Base-by-base conservation (phyloP, 2,329 filamentous ascomycete genomes). In the Stagonosporopsis cucurbitacearum region DNA sequence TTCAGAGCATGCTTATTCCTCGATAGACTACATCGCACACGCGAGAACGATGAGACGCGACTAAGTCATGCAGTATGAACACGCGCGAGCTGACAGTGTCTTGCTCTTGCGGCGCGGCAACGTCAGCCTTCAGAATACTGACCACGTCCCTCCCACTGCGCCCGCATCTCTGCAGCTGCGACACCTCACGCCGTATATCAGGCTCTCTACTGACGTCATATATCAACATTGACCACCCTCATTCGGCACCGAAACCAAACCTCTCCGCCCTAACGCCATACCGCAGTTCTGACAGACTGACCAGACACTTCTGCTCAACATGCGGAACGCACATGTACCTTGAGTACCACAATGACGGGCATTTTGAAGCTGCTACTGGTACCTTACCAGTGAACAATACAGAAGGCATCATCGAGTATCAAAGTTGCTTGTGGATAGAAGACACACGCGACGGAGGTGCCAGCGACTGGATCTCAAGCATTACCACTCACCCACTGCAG, bases 391-490 rank as follows among this genome's bases (percentile, higher is more conserved):
- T 79, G 26, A 52, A 63, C 0, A 74, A 75, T 37, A 64, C 63
- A 0, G 64, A 67, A 6, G 66, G 59, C 2, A 44, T 83, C 6
- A 40, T 73, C 4, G 43, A 67, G 15, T 64, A 65, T 25, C 60
- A 62, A 6, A 62, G 73, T 6, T 79, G 82, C 47, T 78, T 82
- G 11, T 82, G 79, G 61, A 71, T 84, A 2, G 75, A 71, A 1
- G 81, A 84, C 49, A 84, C 82, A 0, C 32, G 72, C 0, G 83
- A 86, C 63, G 83, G 82, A 1, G 83, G 84, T 0, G 75, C 81
- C 0, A 77, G 77, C 9, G 62, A 75, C 1, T 85, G 80, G 78
- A 65, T 83, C 15, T 72, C 69, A 6, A 72, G 77, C 15, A 54
- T 68, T 6, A 64, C 71, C 23, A 71, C 67, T 3, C 75, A 48